A percentile compares a stretch with the other conserved stretches of the same genome.
Evolutionary conservation across 2,329 filamentous ascomycete species (phyloP).

Genomic region (Lasiodiplodia sp.): DNA sequence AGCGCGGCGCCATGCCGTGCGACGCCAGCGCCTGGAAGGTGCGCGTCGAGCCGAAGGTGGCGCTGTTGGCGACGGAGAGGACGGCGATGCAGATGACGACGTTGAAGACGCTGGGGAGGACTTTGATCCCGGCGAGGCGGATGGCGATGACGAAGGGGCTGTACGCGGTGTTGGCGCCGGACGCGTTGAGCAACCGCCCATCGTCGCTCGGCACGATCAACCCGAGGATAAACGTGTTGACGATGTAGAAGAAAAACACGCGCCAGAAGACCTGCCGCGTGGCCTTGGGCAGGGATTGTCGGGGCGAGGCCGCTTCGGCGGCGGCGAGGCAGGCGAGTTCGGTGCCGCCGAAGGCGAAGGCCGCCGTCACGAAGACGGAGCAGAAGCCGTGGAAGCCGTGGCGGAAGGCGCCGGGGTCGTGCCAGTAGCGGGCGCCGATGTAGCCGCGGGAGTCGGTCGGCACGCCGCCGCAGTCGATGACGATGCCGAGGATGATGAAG

Average conservation of each 20-base stretch:
- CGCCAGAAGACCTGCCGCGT: slow-evolving; percentile 58
- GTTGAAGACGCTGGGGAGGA: slow-evolving; percentile 89
- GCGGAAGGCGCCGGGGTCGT: slow-evolving; percentile 61
- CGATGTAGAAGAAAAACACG: slow-evolving; percentile 61
- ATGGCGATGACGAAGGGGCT: slow-evolving; percentile 96
- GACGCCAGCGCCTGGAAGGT: slow-evolving; percentile 90
- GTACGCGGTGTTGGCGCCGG: slow-evolving; percentile 70
- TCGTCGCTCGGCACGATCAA: slow-evolving; percentile 81
- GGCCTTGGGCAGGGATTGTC: slow-evolving; percentile 55
- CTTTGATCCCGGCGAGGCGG: slow-evolving; percentile 79
- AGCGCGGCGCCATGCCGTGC: slow-evolving; percentile 66
- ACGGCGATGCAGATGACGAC: slow-evolving; percentile 90
- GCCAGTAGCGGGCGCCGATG: slow-evolving; percentile 68
- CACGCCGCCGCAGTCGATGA: slow-evolving; percentile 63
- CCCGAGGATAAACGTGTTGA: slow-evolving; percentile 75
- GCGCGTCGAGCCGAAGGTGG: slow-evolving; percentile 89
- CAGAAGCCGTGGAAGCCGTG: slow-evolving; percentile 71
- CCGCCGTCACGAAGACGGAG: slow-evolving; percentile 68
- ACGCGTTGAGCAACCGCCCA: slow-evolving; percentile 64
- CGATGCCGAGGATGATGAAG: slow-evolving; percentile 24
- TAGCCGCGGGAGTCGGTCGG: slow-evolving; percentile 63
- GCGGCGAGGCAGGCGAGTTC: slow-evolving; percentile 68
- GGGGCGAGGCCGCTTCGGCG: slow-evolving; percentile 65
- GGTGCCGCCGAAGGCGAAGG: slow-evolving; percentile 69
- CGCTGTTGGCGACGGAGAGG: slow-evolving; percentile 88